Evolutionary conservation across 2,329 filamentous ascomycete species (phyloP), one percentile per base, ranked within the genome.

Genomic region (Colletotrichum abscissum): DNA sequence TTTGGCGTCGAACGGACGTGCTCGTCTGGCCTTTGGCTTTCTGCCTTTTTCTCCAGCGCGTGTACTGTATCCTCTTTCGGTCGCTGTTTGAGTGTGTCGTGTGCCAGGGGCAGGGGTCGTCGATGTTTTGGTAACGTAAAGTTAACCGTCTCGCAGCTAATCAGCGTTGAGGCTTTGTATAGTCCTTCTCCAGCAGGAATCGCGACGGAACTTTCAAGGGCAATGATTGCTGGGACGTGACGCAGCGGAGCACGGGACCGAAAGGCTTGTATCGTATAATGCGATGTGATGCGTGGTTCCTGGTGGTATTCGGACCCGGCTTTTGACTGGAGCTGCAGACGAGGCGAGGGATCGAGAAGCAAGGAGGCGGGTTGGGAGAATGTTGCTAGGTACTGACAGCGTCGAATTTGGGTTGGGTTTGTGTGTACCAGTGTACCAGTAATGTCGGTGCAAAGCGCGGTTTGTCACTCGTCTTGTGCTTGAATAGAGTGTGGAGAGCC

Each of bases 41-140:
- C 42, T 49, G 33, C 46, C 12, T 24, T 35, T 33, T 57, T n/a
- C 55, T 33, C 26, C 28, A 16, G 26, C 19, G 28, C 26, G 19
- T 57, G 55, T 55, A 24, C 52, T 24, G 52, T 55, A 55, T 16
- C 55, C 26, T 49, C 11, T 63, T 59, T 38, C n/a, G 28, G 46
- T 30, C 52, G 28, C 62, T 63, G 46, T 28, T 55, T 5, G 70
- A 70, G 70, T 70, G 70, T 73, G 70, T 70, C 70, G 70, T 62
- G 67, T 70, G 70, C 67, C 55, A 59, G 67, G 66, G 35, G 16
- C 70, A 73, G 70, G 70, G 70, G 56, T 65, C 33, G 55, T 46
- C 30, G 49, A 58, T 73, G 67, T 73, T 73, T 73, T 73, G 59
- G 67, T 73, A 65, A 68, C 72, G 72, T 74, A 72, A 74, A 67